A percentile compares a stretch with the other conserved stretches of the same genome.
Evolutionary conservation across 148 eudicot genomes (phyloP).

Genomic region (Mesembryanthemum crystallinum): DNA sequence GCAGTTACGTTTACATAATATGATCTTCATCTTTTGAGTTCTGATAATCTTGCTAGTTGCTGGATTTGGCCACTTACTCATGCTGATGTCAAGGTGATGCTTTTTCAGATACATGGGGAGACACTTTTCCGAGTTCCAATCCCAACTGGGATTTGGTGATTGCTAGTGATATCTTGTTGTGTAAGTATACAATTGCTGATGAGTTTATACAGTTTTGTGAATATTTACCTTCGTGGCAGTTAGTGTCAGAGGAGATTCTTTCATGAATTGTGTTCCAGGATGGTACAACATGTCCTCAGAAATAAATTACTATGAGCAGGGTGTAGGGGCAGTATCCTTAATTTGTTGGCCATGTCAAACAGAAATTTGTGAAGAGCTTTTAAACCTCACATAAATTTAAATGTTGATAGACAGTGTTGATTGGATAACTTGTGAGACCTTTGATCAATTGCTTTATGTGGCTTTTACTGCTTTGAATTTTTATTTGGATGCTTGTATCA

Average conservation of each 20-base stretch:
- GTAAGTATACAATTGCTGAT: constrained; percentile 46
- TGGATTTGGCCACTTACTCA: background rate
- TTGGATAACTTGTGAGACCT: background rate
- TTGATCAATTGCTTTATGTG: background rate
- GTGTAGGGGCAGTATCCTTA: background rate
- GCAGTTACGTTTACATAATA: background rate
- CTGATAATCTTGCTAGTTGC: background rate
- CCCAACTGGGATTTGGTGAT: constrained; percentile 86
- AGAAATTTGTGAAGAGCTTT: background rate
- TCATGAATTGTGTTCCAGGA: background rate
- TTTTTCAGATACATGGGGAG: constrained; percentile 96
- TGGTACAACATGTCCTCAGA: background rate
- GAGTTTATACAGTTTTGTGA: background rate
- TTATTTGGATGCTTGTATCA: too few relatives aligned
- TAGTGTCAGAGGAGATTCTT: background rate
- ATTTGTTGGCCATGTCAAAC: background rate
- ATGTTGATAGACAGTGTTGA: background rate
- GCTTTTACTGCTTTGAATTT: background rate
- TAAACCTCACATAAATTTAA: background rate
- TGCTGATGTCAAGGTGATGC: constrained; percentile 1
- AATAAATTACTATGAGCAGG: background rate
- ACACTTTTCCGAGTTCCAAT: constrained; percentile 48
- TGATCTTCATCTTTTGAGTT: constrained; percentile 3
- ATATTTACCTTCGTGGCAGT: background rate
- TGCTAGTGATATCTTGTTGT: constrained; percentile 90